Conservation (phyloP, 148 eudicot species). For the Rhododendron williamsianum region DNA sequence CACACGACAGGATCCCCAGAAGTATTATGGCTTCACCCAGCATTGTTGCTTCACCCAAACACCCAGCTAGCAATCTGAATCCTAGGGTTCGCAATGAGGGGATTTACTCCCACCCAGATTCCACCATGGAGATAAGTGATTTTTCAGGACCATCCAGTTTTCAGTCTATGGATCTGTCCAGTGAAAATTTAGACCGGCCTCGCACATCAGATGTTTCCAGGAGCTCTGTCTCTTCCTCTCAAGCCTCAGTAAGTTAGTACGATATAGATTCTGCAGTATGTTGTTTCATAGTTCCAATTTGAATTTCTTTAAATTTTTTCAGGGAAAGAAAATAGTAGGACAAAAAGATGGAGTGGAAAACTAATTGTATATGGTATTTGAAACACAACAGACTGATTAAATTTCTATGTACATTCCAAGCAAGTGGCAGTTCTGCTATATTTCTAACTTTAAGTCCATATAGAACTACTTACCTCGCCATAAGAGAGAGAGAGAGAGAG, state of each 20-base stretch:
- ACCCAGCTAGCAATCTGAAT: constrained; percentile 13
- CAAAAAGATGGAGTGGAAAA: neutral
- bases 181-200: constrained; percentile 21
- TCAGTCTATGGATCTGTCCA: constrained; percentile 25
- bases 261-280: neutral
- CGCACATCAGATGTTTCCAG: constrained; percentile 22
- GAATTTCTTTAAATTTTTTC: neutral
- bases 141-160: constrained; percentile 30
- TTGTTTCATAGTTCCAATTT: neutral
- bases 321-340: neutral
- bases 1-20: constrained; percentile 8
- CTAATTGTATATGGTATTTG: neutral
- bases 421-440: neutral
- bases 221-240: constrained; percentile 19
- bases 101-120: constrained; percentile 10
- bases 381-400: neutral
- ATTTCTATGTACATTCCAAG: neutral
- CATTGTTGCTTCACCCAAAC: constrained; percentile 11
- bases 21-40: constrained; percentile 9
- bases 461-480: neutral
- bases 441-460: neutral
- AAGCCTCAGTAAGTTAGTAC: constrained; percentile 29
- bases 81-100: neutral
- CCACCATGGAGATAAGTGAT: constrained; percentile 19
- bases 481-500: no score